Conservation (phyloP, 306 rosid species). For the Senna siamea region DNA sequence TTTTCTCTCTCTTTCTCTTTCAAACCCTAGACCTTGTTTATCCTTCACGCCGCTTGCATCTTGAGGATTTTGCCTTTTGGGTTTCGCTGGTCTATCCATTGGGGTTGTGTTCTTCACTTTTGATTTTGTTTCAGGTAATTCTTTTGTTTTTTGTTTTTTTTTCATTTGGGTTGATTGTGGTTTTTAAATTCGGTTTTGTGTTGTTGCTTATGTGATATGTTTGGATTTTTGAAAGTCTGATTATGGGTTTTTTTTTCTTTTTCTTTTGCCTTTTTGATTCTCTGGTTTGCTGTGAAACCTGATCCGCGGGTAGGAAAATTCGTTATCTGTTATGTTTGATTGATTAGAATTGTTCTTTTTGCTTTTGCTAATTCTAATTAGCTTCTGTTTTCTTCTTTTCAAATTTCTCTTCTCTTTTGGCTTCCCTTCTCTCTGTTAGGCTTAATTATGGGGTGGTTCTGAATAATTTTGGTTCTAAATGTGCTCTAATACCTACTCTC, state of each 20-base stretch:
- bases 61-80: not conserved
- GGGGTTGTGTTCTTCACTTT: not conserved
- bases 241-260: not conserved
- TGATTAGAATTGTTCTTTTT: not conserved
- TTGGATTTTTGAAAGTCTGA: too few species aligned
- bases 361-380: not conserved
- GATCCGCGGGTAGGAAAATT: conserved; percentile 27
- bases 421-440: conserved; percentile 2
- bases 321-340: not conserved
- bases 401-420: too few species aligned
- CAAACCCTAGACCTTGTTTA: conserved; percentile 44
- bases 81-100: not conserved
- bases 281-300: conserved; percentile 16
- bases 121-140: conserved; percentile 40
- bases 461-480: not conserved
- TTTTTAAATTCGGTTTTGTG: conserved; percentile 5
- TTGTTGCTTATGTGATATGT: too few species aligned
- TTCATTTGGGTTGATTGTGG: not conserved
- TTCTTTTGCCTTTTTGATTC: not conserved
- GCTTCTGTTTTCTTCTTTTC: not conserved
- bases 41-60: conserved; percentile 24
- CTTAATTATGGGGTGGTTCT: conserved; percentile 3
- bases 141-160: not conserved
- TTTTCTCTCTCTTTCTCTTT: not conserved
- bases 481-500: not conserved